Evolutionary conservation across 345 rosid species (phyloP), one percentile per base, ranked within the genome.

Genomic region (Murraya koenigii): DNA sequence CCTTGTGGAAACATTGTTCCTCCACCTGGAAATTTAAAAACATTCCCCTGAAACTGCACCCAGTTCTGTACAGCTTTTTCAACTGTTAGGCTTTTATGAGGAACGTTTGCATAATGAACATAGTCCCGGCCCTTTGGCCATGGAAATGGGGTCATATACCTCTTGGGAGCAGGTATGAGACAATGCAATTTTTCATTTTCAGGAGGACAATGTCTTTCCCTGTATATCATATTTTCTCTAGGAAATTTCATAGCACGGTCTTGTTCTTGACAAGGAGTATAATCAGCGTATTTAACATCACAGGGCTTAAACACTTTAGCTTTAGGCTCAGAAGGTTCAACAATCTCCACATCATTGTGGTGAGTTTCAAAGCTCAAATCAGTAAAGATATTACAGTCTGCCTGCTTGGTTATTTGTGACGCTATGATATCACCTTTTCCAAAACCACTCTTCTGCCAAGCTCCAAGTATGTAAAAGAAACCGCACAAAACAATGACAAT

Each of bases 1-100:
- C 98, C 99, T 77, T 94, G 97, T 73, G 99, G 99, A 66, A 96
- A 96, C 99, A 94, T 94, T 59, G 99, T 96, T 78, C 99, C 99
- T 13, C 99, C 99, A 74, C 99, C 99, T 0, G 99, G 99, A 85
- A 96, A 96, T 75, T 90, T 96, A 79, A 96, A 96, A 54, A 92
- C 97, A 78, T 89, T 82, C 11, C 98, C 99, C 80, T 93, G 89
- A 81, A 78, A 96, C 88, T 92, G 86, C 78, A 94, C 97, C 99
- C 99, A 96, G 71, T 96, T 88, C 90, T 96, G 98, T 1, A 79
- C 85, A 71, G 98, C 98, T 82, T 96, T 96, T 78, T 92, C 98
- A 14, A 94, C 94, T 0, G 98, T 96, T 77, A 96, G 79, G 80
- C 87, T 87, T 84, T 96, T 96, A 80, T 88, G 84, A 63, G 99